phyloP scores from a whole-genome alignment of 805 yeast species.

The Hyphopichia homilentoma region DNA sequence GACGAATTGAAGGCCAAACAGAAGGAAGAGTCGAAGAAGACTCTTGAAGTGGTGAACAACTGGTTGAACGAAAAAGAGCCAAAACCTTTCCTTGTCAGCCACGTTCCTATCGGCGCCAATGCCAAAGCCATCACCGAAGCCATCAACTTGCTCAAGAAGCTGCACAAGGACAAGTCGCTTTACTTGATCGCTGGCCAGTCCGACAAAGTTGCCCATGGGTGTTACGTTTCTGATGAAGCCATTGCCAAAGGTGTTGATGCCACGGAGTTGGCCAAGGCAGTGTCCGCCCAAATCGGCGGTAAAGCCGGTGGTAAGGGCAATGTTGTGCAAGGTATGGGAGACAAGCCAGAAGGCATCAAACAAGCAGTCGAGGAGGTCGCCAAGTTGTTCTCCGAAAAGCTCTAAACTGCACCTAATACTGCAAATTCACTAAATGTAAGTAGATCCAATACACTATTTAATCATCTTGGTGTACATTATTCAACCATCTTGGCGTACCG shows the following conservation, averaged over 20 bases:
- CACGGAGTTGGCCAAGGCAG: conserved; percentile 68
- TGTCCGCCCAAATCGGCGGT: conserved; percentile 80
- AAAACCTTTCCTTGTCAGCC: conserved; percentile 61
- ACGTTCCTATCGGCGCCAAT: conserved; percentile 69
- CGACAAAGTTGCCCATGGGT: conserved; percentile 91
- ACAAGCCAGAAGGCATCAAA: conserved; percentile 62
- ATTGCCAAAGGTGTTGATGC: conserved; percentile 70
- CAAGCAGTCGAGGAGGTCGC: conserved; percentile 73
- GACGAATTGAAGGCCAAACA: conserved; percentile 86
- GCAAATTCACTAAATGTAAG: too few species aligned
- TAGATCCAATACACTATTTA: too few species aligned
- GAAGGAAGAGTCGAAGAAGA: conserved; percentile 81
- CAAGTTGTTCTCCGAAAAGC: conserved; percentile 56
- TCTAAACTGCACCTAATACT: too few species aligned
- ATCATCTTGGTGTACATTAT: too few species aligned
- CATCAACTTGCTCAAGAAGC: conserved; percentile 74
- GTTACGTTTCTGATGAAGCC: conserved; percentile 75
- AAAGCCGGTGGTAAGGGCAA: conserved; percentile 98
- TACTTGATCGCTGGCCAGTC: conserved; percentile 73
- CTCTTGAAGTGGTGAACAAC: conserved; percentile 69
- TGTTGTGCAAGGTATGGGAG: conserved; percentile 96
- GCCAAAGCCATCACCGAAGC: conserved; percentile 96
- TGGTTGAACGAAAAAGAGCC: conserved; percentile 54
- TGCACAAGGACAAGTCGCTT: conserved; percentile 67
- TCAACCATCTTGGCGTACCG: too few species aligned